Base-by-base conservation (phyloP, 306 rosid species). In the Clitoria ternatea region DNA sequence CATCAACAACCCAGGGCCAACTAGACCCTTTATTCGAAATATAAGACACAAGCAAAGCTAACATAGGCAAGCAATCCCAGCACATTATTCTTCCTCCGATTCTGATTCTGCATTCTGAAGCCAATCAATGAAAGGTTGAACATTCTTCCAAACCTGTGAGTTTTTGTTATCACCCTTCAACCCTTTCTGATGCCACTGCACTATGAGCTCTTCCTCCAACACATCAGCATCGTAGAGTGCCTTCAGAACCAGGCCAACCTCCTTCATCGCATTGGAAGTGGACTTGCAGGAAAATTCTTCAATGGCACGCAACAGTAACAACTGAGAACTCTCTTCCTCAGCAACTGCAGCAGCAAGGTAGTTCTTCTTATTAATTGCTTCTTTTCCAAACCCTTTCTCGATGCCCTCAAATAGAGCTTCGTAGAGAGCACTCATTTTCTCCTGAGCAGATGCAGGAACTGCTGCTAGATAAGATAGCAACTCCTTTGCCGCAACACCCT, bases 81-180 rank as follows among this genome's bases (percentile, higher is more conserved):
- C 61, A 48, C 17, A 3, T 50, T 35, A 83, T 22, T 87, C 92
- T 70, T 80, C 84, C 66, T 84, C 92, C 0, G 92, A 32, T 69
- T 87, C 92, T 14, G 92, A 87, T 70, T 87, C 92, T 0, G 92
- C 92, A 78, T 23, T 87, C 83, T 84, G 89, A 33, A 87, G 89
- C 92, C 92, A 87, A 0, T 75, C 79, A 7, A 87, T 64, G 77
- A 87, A 82, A 15, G 89, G 92, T 45, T 70, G 36, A 13, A 64
- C 77, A 49, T 82, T 87, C 83, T 87, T 84, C 92, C 92, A 84
- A 23, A 87, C 65, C 81, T 57, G 69, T 0, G 89, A 77, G 69
- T 61, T 64, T 81, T 82, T 84, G 48, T 64, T 43, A 19, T 63
- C 80, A 2, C 87, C 85, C 12, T 75, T 82, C 61, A 77, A 64